Evolutionary conservation across 768 basidiomycete genomes (phyloP).

Genomic region (Lepiota venenata): DNA sequence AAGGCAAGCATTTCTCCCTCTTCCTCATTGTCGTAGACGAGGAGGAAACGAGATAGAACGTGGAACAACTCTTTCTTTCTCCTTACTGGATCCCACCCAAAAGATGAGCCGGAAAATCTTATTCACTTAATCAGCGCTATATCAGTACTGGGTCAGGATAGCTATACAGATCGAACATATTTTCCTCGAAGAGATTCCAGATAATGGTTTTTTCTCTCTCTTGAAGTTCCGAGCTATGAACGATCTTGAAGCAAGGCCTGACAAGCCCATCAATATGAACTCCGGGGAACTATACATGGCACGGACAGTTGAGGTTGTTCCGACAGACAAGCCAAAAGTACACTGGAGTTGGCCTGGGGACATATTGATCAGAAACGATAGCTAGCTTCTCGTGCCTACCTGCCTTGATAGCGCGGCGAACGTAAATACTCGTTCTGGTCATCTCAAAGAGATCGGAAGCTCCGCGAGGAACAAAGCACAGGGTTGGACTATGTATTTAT

Average conservation of each 20-base stretch:
- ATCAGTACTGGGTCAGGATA: not conserved
- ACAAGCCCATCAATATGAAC: not conserved
- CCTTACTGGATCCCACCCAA: constrained; percentile 59
- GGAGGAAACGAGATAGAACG: constrained; percentile 54
- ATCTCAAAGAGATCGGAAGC: not conserved
- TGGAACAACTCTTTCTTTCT: constrained; percentile 65
- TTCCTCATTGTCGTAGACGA: constrained; percentile 26
- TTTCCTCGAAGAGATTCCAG: constrained; percentile 51
- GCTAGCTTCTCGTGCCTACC: not conserved
- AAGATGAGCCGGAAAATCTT: constrained; percentile 55
- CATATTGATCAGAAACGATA: not conserved
- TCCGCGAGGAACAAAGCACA: not conserved
- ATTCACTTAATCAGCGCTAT: not conserved
- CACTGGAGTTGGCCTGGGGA: constrained; percentile 8
- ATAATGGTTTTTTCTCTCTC: constrained; percentile 36
- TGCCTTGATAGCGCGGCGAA: constrained; percentile 10
- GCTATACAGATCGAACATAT: constrained; percentile 52
- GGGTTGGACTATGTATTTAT: no score
- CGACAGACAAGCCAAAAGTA: constrained; percentile 7
- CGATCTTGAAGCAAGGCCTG: constrained; percentile 13
- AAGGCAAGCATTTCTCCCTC: constrained; percentile 30
- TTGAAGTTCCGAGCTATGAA: constrained; percentile 24
- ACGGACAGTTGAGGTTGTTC: constrained; percentile 2
- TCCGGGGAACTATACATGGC: not conserved
- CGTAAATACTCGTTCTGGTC: not conserved